phyloP scores from a whole-genome alignment of 257 asterid species.

The Solanum ahanhuiri region DNA sequence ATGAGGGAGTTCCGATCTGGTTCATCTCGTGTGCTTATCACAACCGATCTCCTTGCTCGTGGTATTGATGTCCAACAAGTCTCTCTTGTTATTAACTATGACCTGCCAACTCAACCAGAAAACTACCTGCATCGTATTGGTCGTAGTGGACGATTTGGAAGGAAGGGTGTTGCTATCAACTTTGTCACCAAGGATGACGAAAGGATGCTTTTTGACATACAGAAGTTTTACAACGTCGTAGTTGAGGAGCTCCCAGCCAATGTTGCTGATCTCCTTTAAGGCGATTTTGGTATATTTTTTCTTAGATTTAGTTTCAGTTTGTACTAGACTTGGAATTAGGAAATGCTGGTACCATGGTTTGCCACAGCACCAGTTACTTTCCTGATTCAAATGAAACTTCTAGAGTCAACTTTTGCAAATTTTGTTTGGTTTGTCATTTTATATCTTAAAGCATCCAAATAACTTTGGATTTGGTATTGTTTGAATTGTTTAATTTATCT shows the following conservation, averaged over 20 bases:
- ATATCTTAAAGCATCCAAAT: neutral
- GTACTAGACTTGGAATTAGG: neutral
- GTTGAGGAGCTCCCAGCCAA: slow-evolving; percentile 54
- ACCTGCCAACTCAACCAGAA: slow-evolving; percentile 58
- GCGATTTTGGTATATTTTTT: slow-evolving; percentile 1
- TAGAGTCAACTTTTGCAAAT: neutral
- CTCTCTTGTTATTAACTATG: slow-evolving; percentile 46
- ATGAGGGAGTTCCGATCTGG: slow-evolving; percentile 60
- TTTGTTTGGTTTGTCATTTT: neutral
- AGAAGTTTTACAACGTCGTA: slow-evolving; percentile 10
- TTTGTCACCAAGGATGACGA: slow-evolving; percentile 48
- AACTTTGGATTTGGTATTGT: neutral
- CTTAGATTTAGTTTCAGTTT: neutral
- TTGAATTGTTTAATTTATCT: neutral
- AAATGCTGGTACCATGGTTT: neutral
- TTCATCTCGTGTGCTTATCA: slow-evolving; percentile 49
- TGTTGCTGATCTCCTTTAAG: slow-evolving; percentile 41
- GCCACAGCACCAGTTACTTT: neutral
- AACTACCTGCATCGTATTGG: slow-evolving; percentile 59
- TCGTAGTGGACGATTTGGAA: slow-evolving; percentile 54
- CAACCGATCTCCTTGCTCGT: slow-evolving; percentile 55
- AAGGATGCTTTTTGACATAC: slow-evolving; percentile 46
- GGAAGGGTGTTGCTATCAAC: slow-evolving; percentile 60
- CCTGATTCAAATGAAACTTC: neutral
- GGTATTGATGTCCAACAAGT: slow-evolving; percentile 63